These are phyloP conservation scores for Alternaria ethzedia DNA, from an alignment of 2,329 filamentous ascomycete species.

Conservation along the genomic window DNA sequence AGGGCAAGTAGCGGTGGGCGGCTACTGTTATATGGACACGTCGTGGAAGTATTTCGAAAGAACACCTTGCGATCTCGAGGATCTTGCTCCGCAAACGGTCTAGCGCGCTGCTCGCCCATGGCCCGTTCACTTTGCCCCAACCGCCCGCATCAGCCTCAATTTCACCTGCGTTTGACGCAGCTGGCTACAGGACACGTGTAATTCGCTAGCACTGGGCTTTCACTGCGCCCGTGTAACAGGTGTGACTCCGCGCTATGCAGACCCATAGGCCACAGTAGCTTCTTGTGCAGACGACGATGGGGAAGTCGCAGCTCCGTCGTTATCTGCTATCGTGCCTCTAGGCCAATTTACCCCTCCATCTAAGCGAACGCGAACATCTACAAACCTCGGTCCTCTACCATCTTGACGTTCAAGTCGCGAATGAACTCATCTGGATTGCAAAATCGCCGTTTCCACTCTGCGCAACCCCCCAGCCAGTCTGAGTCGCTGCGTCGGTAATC, in stretches of 20 bases:
- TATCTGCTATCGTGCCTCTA: slow-evolving; percentile 4
- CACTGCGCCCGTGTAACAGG: not conserved
- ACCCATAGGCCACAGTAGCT: not conserved
- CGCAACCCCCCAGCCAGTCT: not conserved
- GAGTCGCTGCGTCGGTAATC: not conserved
- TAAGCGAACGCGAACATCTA: slow-evolving; percentile 8
- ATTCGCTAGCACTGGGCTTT: slow-evolving; percentile 18
- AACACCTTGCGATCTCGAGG: slow-evolving; percentile 40
- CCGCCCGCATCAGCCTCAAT: slow-evolving; percentile 39
- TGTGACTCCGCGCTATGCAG: slow-evolving; percentile 12
- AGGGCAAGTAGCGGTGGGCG: slow-evolving; percentile 25
- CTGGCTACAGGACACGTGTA: slow-evolving; percentile 42
- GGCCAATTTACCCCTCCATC: slow-evolving; percentile 10
- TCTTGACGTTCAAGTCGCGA: not conserved
- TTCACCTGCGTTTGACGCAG: slow-evolving; percentile 33
- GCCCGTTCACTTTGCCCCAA: slow-evolving; percentile 23
- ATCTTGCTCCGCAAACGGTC: slow-evolving; percentile 21
- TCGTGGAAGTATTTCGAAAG: slow-evolving; percentile 35
- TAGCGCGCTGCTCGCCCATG: slow-evolving; percentile 32
- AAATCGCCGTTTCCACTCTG: not conserved
- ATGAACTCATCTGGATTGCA: not conserved
- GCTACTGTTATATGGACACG: slow-evolving; percentile 40
- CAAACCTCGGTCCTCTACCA: not conserved
- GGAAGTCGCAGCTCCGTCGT: not conserved
- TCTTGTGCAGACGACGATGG: not conserved